These are phyloP conservation scores for Wickerhamiella kazuoi DNA, from an alignment of 805 yeast genomes.

Conservation along the genomic window DNA sequence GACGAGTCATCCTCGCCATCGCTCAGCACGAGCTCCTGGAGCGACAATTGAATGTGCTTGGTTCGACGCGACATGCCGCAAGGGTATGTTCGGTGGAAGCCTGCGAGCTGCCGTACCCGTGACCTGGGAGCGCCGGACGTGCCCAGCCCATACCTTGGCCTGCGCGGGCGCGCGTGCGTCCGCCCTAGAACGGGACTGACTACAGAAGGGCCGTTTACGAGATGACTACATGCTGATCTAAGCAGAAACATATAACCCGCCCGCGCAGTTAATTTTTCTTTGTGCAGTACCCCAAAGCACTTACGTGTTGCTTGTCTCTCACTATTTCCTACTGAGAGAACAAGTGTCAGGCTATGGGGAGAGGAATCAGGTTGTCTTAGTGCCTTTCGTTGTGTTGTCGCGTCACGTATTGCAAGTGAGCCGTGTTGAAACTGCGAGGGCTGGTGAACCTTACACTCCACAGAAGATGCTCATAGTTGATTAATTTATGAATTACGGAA, in stretches of 20 bases:
- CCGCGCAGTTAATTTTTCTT: too few relatives aligned
- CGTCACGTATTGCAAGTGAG: conserved; percentile 8
- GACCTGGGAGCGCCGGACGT: too few relatives aligned
- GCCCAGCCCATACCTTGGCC: too few relatives aligned
- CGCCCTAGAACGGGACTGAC: too few relatives aligned
- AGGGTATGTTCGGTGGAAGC: background rate
- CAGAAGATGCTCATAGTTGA: background rate
- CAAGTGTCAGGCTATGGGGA: conserved; percentile 17
- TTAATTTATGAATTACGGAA: too few relatives aligned
- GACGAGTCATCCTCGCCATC: background rate
- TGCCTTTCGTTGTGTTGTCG: conserved; percentile 14
- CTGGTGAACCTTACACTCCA: conserved; percentile 17
- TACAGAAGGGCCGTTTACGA: too few relatives aligned
- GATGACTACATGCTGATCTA: too few relatives aligned
- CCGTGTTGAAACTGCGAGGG: conserved; percentile 14
- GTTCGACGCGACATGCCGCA: background rate
- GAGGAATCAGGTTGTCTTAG: conserved; percentile 16
- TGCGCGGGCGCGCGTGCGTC: too few relatives aligned
- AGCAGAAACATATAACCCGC: too few relatives aligned
- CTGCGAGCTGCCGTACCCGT: too few relatives aligned
- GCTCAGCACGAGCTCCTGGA: background rate
- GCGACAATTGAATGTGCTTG: background rate
- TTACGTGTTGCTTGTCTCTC: conserved; percentile 17
- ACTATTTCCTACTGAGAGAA: conserved; percentile 10
- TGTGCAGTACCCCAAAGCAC: conserved; percentile 17